Base-by-base conservation (phyloP, 1,284 basidiomycete genomes). In the Naganishia sp. region DNA sequence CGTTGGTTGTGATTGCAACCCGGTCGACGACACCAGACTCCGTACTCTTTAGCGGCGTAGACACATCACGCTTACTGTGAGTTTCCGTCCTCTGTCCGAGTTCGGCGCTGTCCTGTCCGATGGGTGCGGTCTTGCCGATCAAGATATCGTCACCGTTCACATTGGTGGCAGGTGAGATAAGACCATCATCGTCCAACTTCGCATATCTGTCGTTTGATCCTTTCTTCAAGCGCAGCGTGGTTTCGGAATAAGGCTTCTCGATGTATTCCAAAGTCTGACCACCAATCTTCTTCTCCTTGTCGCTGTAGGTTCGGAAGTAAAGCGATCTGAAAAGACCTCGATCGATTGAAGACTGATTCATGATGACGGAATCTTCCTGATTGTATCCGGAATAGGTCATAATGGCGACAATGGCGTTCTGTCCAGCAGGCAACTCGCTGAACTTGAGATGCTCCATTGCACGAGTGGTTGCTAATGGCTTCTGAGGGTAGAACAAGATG, bases 351-450 rank as follows among this genome's bases (percentile, higher is more conserved):
- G 90, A 93, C 81, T 99, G 95, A 80, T 99, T 99, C 95, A 99
- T 97, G 80, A 99, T 99, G 79, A 99, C 95, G 71, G 96, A 99
- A 85, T 99, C 96, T 87, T 99, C 96, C 81, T 99, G 96, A 80
- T 99, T 99, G 82, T 99, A 99, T 42, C 95, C 95, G 72, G 94
- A 97, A 81, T 99, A 99, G 76, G 94, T 98, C 60, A 99, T 83
- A 77, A 99, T 99, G 4, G 96, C 95, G 55, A 99, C 94, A 70
- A 98, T 94, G 54, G 94, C 94, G 77, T 99, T 99, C 80, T 97
- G 94, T 21, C 95, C 96, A 15, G 95, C 95, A 39, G 95, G 95
- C 53, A 99, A 85, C 77, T 99, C 94, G 73, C 94, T 86, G 87
- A 99, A 99, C 75, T 92, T 91, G 70, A 99, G 86, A 75, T 97